These are phyloP conservation scores for Pseudogymnoascus sp. DNA, from an alignment of 2,329 filamentous ascomycete genomes.

Conservation along the genomic window DNA sequence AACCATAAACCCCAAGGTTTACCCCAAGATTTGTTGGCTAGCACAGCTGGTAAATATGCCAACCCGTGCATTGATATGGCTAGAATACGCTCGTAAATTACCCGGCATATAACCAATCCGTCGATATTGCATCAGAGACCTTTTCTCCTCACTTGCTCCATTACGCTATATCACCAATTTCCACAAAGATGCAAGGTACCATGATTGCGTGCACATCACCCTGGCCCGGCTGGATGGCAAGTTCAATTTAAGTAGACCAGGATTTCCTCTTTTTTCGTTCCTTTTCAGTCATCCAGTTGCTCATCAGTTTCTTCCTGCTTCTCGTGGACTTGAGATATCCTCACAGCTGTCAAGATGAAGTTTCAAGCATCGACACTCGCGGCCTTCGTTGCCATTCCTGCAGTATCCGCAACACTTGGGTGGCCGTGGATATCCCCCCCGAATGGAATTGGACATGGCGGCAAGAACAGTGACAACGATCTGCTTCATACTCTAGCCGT, in stretches of 20 bases:
- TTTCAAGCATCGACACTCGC: slow-evolving; percentile 15
- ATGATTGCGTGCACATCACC: background rate
- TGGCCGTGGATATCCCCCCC: background rate
- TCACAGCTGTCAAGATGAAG: slow-evolving; percentile 17
- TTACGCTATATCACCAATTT: slow-evolving; percentile 5
- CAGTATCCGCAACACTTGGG: background rate
- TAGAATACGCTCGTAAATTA: slow-evolving; percentile 6
- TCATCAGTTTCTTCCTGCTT: background rate
- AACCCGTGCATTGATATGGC: background rate
- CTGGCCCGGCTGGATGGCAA: background rate
- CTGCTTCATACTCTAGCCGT: slow-evolving; percentile 39
- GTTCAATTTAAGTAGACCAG: background rate
- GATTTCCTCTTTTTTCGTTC: background rate
- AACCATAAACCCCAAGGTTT: background rate
- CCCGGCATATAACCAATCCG: slow-evolving; percentile 6
- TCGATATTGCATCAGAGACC: background rate
- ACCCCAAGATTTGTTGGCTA: background rate
- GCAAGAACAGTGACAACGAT: background rate
- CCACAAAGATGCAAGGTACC: slow-evolving; percentile 3
- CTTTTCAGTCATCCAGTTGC: background rate
- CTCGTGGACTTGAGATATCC: background rate
- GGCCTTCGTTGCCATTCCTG: slow-evolving; percentile 16
- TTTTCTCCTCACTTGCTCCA: slow-evolving; percentile 10
- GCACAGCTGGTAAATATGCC: background rate
- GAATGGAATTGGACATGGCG: background rate